Evolutionary conservation across 768 basidiomycete genomes (phyloP).

Genomic region (Strobilomyces dryophilus): DNA sequence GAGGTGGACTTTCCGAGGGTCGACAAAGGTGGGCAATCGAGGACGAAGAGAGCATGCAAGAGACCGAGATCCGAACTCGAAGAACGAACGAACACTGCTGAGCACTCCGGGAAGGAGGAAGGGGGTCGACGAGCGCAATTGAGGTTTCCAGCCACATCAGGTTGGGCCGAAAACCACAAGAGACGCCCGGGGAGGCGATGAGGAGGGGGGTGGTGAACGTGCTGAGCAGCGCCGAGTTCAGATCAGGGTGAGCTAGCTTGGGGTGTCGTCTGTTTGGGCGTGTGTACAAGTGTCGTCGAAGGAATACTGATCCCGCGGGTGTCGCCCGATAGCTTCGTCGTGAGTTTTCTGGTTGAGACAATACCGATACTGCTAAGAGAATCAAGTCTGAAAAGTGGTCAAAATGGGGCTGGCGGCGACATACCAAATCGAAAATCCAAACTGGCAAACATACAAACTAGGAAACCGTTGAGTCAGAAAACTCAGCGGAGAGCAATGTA

Average conservation of each 20-base stretch:
- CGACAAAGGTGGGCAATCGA: not conserved
- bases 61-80: constrained; percentile 10
- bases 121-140: constrained; percentile 3
- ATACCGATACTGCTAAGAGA: constrained; percentile 2
- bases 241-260: constrained; percentile 11
- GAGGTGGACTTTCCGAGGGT: too few relatives aligned
- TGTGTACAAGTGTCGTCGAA: constrained; percentile 8
- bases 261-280: constrained; percentile 10
- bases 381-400: not conserved
- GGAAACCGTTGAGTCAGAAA: not conserved
- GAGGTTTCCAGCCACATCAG: constrained; percentile 11
- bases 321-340: constrained; percentile 4
- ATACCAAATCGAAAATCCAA: constrained; percentile 4
- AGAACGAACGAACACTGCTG: constrained; percentile 11
- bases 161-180: constrained; percentile 1
- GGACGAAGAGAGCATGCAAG: constrained; percentile 4
- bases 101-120: not conserved
- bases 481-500: not conserved
- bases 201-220: not conserved
- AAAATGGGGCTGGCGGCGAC: not conserved
- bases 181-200: constrained; percentile 3
- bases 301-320: constrained; percentile 8
- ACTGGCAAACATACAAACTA: not conserved
- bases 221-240: constrained; percentile 8
- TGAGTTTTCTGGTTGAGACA: constrained; percentile 12